These are phyloP conservation scores for Powellomyces hirtus DNA, from an alignment of 192 early-diverging fungal species.

Conservation along the genomic window DNA sequence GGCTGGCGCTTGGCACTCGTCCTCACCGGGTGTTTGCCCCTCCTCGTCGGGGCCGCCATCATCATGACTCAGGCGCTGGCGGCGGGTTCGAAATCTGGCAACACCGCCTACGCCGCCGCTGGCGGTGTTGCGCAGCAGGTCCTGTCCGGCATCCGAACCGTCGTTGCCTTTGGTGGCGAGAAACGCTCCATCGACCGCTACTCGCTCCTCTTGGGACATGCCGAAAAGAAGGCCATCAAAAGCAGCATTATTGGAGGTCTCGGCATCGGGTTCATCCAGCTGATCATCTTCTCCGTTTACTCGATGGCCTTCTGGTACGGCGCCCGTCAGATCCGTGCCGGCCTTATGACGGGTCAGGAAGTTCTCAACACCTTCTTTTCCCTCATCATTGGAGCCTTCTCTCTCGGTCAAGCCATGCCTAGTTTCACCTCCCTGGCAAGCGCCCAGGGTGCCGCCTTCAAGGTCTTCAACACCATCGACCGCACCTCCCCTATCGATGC, in stretches of 20 bases:
- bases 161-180: slow-evolving; percentile 77
- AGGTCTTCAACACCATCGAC: slow-evolving; percentile 52
- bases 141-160: slow-evolving; percentile 79
- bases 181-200: slow-evolving; percentile 67
- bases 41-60: slow-evolving; percentile 66
- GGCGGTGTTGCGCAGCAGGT: slow-evolving; percentile 83
- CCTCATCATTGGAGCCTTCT: slow-evolving; percentile 46
- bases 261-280: slow-evolving; percentile 66
- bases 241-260: slow-evolving; percentile 57
- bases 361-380: slow-evolving; percentile 45
- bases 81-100: slow-evolving; percentile 45
- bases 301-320: slow-evolving; percentile 85
- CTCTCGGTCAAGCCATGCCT: slow-evolving; percentile 42
- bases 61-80: slow-evolving; percentile 66
- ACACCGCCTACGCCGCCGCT: slow-evolving; percentile 73
- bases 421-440: slow-evolving; percentile 31
- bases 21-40: slow-evolving; percentile 70
- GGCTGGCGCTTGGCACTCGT: slow-evolving; percentile 86
- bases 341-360: slow-evolving; percentile 45
- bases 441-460: slow-evolving; percentile 49
- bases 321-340: slow-evolving; percentile 52
- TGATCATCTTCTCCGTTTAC: slow-evolving; percentile 3
- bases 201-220: slow-evolving; percentile 55
- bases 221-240: slow-evolving; percentile 58
- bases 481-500: slow-evolving; percentile 47